These are phyloP conservation scores for Ophiostoma sp. DNA, from an alignment of 2,329 filamentous ascomycete genomes.

Conservation along the genomic window DNA sequence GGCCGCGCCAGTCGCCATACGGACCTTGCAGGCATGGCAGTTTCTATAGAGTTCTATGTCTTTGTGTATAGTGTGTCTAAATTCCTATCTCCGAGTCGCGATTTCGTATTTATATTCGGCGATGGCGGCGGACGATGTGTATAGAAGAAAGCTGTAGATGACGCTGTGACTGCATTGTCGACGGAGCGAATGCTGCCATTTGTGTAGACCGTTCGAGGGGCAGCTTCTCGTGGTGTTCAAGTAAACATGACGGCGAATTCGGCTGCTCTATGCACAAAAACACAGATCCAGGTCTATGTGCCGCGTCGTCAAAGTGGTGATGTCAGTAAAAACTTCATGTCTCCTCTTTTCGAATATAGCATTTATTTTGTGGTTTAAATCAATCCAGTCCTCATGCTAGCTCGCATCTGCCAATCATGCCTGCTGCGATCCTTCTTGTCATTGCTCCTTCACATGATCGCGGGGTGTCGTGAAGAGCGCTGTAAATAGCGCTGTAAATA, in stretches of 20 bases:
- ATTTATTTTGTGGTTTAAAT: background rate
- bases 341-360: background rate
- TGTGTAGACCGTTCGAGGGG: no score
- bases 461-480: background rate
- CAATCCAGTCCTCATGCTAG: background rate
- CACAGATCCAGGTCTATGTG: background rate
- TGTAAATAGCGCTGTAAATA: background rate
- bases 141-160: background rate
- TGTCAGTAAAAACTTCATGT: conserved; percentile 2
- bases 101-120: conserved; percentile 9
- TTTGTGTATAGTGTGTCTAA: background rate
- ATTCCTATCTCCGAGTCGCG: background rate
- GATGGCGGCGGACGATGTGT: background rate
- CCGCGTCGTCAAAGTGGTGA: background rate
- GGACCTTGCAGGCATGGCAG: background rate
- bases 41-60: background rate
- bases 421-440: background rate
- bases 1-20: background rate
- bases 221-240: background rate
- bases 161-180: conserved; percentile 4
- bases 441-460: background rate
- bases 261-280: background rate
- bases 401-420: no score
- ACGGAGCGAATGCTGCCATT: background rate
- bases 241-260: background rate